Percentiles rank a stretch among this genome's conserved stretches.
These are phyloP conservation scores for Isabelozyma pseudorhagii DNA, from an alignment of 805 yeast genomes.

Conservation along the genomic window DNA sequence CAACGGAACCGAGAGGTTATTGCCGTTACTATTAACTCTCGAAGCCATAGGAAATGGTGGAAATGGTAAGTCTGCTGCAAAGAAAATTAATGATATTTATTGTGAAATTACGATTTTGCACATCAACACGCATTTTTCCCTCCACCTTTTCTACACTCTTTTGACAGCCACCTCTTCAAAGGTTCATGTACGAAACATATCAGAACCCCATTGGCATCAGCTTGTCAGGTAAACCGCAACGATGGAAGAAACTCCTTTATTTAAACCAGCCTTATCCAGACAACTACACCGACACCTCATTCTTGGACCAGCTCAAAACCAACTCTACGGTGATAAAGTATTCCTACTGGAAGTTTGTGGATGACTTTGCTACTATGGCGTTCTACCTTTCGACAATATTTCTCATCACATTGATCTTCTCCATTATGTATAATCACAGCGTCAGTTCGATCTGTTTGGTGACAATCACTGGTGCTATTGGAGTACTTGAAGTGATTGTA, in stretches of 20 bases:
- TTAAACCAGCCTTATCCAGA: conserved; percentile 84
- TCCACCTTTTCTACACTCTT: not conserved
- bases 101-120: not conserved
- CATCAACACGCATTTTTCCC: not conserved
- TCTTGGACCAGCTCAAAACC: conserved; percentile 74
- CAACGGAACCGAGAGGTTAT: not conserved
- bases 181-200: not conserved
- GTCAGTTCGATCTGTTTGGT: conserved; percentile 50
- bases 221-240: conserved; percentile 13
- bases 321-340: conserved; percentile 73
- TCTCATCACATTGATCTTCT: conserved; percentile 65
- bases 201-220: not conserved
- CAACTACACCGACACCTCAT: conserved; percentile 80
- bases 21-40: not conserved
- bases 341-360: conserved; percentile 58
- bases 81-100: too few species aligned
- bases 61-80: too few species aligned
- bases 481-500: conserved; percentile 32
- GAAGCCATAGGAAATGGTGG: too few species aligned
- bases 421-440: conserved; percentile 48
- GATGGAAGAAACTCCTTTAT: conserved; percentile 87
- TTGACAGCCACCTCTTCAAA: not conserved
- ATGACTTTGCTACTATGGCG: conserved; percentile 67
- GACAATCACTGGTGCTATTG: conserved; percentile 20
- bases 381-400: conserved; percentile 64